Base-by-base conservation (phyloP, 495 filamentous ascomycete genomes). In the Aspergillus leporis region DNA sequence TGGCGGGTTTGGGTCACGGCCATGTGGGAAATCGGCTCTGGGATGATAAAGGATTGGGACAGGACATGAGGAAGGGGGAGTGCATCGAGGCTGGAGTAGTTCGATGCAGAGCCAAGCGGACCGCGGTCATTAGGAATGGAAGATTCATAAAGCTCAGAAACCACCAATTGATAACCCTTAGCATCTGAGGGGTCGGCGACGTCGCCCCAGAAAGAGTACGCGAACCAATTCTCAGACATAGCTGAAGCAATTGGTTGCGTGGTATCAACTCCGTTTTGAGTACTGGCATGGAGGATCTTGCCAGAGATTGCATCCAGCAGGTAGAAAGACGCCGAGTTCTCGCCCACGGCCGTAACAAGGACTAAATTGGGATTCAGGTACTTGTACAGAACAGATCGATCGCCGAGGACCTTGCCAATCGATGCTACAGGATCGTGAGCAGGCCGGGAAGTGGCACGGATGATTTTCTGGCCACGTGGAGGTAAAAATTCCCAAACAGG, bases 371-470 rank as follows among this genome's bases (percentile, higher is more conserved):
- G 87, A 74, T 92, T 94, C 23, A 99, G 77, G 70, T 97, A 97
- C 76, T 99, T 99, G 83, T 98, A 99, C 59, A 96, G 81, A 41
- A 99, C 94, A 1, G 87, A 88, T 19, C 94, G 87, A 65, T 98
- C 87, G 51, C 91, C 92, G 32, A 98, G 84, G 19, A 96, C 94
- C 58, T 90, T 89, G 47, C 95, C 94, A 56, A 99, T 97, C 0
- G 94, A 97, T 10, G 95, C 93, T 45, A 97, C 87, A 4, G 91
- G 91, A 60, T 98, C 93, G 62, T 94, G 87, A 7, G 80, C 63
- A 14, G 91, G 87, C 31, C 90, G 82, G 25, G 86, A 73, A 14
- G 84, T 86, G 30, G 93, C 80, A 34, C 78, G 74, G 40, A 86
- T 74, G 52, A 97, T 85, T 57, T 77, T 79, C 73, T 97, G 84